A percentile compares a stretch with the other conserved stretches of the same genome.
Evolutionary conservation across 1,284 basidiomycete genomes (phyloP).

Genomic region (Marasmius fiardii): DNA sequence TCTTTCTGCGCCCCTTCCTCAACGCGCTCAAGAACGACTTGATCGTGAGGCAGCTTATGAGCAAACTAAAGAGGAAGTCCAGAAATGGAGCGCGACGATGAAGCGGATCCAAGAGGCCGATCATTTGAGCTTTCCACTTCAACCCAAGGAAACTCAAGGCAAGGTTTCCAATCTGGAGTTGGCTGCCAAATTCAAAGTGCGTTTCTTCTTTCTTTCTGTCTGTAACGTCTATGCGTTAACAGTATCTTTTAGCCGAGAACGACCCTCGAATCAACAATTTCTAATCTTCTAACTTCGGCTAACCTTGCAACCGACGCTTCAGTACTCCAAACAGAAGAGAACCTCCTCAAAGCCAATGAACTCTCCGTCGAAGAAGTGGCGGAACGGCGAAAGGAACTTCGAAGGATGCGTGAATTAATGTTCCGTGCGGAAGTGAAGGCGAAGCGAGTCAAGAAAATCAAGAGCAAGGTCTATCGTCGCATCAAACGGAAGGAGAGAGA

Average conservation of each 20-base stretch:
- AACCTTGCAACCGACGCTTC: conserved; percentile 77
- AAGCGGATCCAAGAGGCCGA: conserved; percentile 87
- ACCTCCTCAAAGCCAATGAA: conserved; percentile 73
- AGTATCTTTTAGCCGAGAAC: conserved; percentile 58
- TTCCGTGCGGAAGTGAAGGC: conserved; percentile 93
- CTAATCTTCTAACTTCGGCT: conserved; percentile 72
- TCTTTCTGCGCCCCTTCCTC: conserved; percentile 84
- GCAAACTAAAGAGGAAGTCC: conserved; percentile 87
- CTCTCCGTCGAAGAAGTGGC: conserved; percentile 83
- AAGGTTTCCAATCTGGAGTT: conserved; percentile 76
- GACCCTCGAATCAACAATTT: conserved; percentile 76
- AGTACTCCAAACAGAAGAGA: conserved; percentile 68
- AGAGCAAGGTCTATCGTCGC: conserved; percentile 90
- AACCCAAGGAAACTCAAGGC: conserved; percentile 50
- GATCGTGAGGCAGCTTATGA: conserved; percentile 95
- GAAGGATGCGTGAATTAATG: conserved; percentile 89
- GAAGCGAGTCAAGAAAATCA: conserved; percentile 89
- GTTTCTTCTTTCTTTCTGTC: conserved; percentile 9
- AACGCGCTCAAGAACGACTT: conserved; percentile 83
- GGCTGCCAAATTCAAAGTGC: conserved; percentile 78
- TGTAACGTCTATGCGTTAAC: neutral
- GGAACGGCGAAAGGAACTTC: conserved; percentile 76
- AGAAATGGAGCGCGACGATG: conserved; percentile 94
- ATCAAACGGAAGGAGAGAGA: conserved; percentile 79
- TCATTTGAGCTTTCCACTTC: conserved; percentile 89